Conservation (phyloP, 2,329 filamentous ascomycete species). For the Arthrobotrys sphaeroides region DNA sequence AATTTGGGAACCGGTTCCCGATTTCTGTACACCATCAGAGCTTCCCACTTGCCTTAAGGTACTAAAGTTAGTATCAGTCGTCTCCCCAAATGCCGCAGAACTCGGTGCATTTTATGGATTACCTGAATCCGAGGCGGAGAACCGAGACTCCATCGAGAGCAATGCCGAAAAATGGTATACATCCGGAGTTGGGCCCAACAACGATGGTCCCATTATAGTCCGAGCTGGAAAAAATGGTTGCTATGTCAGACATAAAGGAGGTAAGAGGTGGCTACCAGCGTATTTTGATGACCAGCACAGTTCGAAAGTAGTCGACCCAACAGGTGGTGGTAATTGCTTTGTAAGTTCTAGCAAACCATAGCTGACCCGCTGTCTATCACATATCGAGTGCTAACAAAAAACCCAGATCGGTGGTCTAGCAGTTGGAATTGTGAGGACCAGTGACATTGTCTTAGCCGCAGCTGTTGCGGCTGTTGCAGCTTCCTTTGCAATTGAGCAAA, state of each 20-base stretch:
- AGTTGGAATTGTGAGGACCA: slow-evolving; percentile 69
- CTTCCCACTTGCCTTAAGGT: slow-evolving; percentile 64
- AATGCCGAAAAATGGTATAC: slow-evolving; percentile 61
- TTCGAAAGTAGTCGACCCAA: slow-evolving; percentile 81
- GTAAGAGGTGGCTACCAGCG: slow-evolving; percentile 79
- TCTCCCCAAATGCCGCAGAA: slow-evolving; percentile 86
- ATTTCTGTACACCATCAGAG: slow-evolving; percentile 78
- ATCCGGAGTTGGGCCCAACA: slow-evolving; percentile 58
- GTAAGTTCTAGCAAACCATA: slow-evolving; percentile 64
- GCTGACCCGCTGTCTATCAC: no score
- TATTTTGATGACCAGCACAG: slow-evolving; percentile 67
- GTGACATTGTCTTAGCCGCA: slow-evolving; percentile 73
- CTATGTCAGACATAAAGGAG: slow-evolving; percentile 61
- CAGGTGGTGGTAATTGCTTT: slow-evolving; percentile 92
- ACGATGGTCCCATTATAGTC: slow-evolving; percentile 69
- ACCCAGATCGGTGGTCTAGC: slow-evolving; percentile 65
- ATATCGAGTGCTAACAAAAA: slow-evolving; percentile 54
- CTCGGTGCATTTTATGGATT: slow-evolving; percentile 83
- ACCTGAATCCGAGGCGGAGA: slow-evolving; percentile 61
- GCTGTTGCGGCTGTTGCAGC: slow-evolving; percentile 83
- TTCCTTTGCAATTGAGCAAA: slow-evolving; percentile 93
- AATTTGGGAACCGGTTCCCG: slow-evolving; percentile 95
- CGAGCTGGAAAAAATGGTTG: slow-evolving; percentile 78
- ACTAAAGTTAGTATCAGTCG: slow-evolving; percentile 67
- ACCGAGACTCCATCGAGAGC: slow-evolving; percentile 61